Evolutionary conservation across 1,284 basidiomycete genomes (phyloP), one percentile per base, ranked within the genome.

Genomic region (Apiotrichum montevideense): DNA sequence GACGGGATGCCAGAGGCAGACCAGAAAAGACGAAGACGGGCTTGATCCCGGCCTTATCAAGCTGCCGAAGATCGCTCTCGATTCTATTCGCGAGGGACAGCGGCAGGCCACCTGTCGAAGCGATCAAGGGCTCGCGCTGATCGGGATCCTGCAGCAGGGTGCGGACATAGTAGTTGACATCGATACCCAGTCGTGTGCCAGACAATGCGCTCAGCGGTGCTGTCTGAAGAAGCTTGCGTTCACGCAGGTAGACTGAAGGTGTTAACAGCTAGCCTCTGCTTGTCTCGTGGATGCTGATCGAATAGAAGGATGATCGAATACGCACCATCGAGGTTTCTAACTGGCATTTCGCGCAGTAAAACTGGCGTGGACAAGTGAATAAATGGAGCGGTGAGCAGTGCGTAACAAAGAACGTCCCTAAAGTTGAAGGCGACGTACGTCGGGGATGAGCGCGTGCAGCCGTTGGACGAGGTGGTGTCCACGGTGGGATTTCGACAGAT

Each of bases 11-110:
- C 61, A 74, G 66, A 21, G 79, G 80, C 69, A 96, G 80, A 13
- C 95, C 95, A 44, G 90, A 85, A 77, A 98, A 96, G 51, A 99
- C 91, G 71, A 98, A 97, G 39, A 99, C 91, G 33, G 95, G 96
- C 74, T 96, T 97, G 81, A 98, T 95, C 63, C 84, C 86, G 46
- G 88, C 80, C 78, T 87, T 87, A 81, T 97, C 94, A 68, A 98
- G 85, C 8, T 84, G 81, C 50, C 93, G 87, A 50, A 98, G 81
- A 80, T 98, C 94, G 39, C 85, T 81, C 78, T 97, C 94, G 74
- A 98, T 93, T 61, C 90, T 86, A 63, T 83, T 81, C 11, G 85
- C 86, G 54, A 96, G 82, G 35, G 88, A 86, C 56, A 97, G 83
- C 2, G 94, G 94, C 6, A 92, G 82, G 39, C 95, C 95, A 40